Percentiles rank a stretch among this genome's conserved stretches.
Conservation (phyloP, 129 eudicot genomes). For the Deinandra increscens region DNA sequence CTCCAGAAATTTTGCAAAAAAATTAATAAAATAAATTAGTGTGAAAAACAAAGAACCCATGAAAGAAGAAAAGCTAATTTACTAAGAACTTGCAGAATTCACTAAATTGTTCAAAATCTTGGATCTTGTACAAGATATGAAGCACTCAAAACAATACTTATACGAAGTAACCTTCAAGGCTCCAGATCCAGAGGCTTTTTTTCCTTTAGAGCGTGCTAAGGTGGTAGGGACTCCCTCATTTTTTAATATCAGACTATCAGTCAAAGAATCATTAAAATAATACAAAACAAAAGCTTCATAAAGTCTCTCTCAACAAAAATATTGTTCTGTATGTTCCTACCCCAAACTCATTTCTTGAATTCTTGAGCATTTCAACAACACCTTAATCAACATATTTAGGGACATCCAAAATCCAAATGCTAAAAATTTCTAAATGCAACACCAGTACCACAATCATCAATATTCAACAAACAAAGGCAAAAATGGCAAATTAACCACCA, state of each 20-base stretch:
- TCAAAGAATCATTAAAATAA: neutral
- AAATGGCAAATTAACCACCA: neutral
- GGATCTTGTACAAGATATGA: slow-evolving; percentile 2
- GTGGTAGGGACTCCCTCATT: slow-evolving; percentile 14
- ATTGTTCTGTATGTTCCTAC: neutral
- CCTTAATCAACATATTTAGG: neutral
- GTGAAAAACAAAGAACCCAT: slow-evolving; percentile 1
- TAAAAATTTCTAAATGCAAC: neutral
- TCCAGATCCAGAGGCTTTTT: slow-evolving; percentile 1
- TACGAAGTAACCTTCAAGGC: slow-evolving; percentile 11
- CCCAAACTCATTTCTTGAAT: neutral
- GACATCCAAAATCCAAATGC: neutral
- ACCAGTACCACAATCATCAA: neutral
- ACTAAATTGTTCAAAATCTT: neutral
- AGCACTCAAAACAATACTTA: neutral
- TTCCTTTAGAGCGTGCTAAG: neutral
- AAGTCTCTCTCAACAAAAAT: neutral
- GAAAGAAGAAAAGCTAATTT: neutral
- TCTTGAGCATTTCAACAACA: neutral
- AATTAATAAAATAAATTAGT: neutral
- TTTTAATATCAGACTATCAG: neutral
- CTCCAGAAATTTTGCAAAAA: too few species aligned
- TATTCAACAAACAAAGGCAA: neutral
- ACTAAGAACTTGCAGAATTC: neutral
- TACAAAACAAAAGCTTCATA: neutral